Base-by-base conservation (phyloP, 2,329 filamentous ascomycete species). In the Thelonectria discophora region DNA sequence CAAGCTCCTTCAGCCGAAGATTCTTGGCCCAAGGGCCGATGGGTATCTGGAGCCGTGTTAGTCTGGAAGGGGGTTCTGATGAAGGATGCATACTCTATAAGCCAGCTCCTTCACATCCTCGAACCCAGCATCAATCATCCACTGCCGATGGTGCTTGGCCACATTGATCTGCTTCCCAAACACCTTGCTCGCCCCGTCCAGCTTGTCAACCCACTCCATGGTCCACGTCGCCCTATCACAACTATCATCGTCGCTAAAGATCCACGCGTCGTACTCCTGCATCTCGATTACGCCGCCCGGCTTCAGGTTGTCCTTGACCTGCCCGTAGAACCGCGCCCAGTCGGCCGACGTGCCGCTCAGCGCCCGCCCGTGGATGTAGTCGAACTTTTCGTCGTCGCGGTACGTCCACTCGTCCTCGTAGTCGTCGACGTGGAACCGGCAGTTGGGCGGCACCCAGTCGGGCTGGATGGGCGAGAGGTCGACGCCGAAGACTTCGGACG, bases 381-480 rank as follows among this genome's bases (percentile, higher is more conserved):
- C 75, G 21, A 76, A 76, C 0, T 80, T 68, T 70, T 76, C 51
- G 52, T 68, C 11, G 2, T 66, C 59, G 13, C 62, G 63, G 30
- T 61, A 73, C 52, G 68, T 76, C 75, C 66, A 79, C 27, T 76
- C 70, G 69, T 86, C 82, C 70, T 88, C 86, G 37, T 85, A 84
- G 69, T 91, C 88, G 70, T 91, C 88, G 37, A 90, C 82, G 58
- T 88, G 80, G 67, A 90, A 90, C 58, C 83, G 81, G 61, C 88
- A 85, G 67, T 90, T 90, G 27, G 80, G 78, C 1, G 87, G 86
- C 3, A 88, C 82, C 76, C 82, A 72, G 9, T 61, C 63, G 2
- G 85, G 84, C 69, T 88, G 85, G 42, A 87, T 86, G 1, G 85
- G 85, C 12, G 82, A 85, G 2, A 88, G 78, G 69, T 88, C 86